Evolutionary conservation across 192 early-diverging fungal species (phyloP), one percentile per base, ranked within the genome.

Genomic region (Neocallimastix lanati): DNA sequence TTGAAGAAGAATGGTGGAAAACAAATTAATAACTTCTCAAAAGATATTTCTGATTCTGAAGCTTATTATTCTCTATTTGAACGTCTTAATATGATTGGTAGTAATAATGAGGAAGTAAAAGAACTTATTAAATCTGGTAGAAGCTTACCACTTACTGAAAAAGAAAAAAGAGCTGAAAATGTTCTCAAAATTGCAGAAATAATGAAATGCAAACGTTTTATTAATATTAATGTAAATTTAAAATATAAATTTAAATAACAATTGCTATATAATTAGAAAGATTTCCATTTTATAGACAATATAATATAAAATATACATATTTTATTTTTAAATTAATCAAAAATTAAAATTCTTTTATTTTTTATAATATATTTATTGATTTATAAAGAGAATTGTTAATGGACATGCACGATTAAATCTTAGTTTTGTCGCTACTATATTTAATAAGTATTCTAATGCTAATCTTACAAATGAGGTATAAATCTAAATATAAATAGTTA

Each of bases 1-100:
- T 84, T 99, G 81, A 96, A 95, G 79, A 94, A 94, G 78, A 95
- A 95, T 40, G 92, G 92, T n/a, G 3, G 1, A 27, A 67, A 67
- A 25, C 21, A 21, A 25, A 67, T 67, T n/a, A 7, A 0, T n/a
- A 67, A 67, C n/a, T 67, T 67, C 25, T 25, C 50, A 67, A 67
- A 67, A n/a, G 50, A 67, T 67, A 67, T 67, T n/a, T 3, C 18
- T 67, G 50, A 67, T 67, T 67, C 50, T 0, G 50, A 67, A 67
- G 50, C 50, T 7, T 67, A 67, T 9, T 67, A n/a, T 11, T n/a
- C 21, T 9, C 50, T 67, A n/a, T 67, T 67, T 11, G 50, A 67
- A 67, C 50, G 50, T 67, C 50, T 67, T 67, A 67, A 67, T 67
- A 67, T 67, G 50, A 67, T 67, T 21, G 16, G 18, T 9, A 4